Evolutionary conservation across 192 early-diverging fungal species (phyloP), one percentile per base, ranked within the genome.

Genomic region (Chytriomyces sp.): DNA sequence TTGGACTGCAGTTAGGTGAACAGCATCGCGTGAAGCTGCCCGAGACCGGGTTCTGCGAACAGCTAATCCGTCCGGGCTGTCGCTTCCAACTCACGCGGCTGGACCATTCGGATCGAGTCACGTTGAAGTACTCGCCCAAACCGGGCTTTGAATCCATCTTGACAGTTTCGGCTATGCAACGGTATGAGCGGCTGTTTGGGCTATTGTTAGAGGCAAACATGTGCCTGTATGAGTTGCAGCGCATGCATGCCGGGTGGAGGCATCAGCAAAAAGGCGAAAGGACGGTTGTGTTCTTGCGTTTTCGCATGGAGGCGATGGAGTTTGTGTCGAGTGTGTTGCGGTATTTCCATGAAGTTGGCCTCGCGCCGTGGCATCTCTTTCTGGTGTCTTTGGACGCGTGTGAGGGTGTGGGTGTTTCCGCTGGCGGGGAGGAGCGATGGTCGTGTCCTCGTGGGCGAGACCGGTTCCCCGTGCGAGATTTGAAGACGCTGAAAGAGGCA

Each of bases 331-430:
- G 40, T 19, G 5, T 70, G 2, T 56, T 55, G 14, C 54, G 38
- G 14, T 70, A 70, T 39, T 70, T 70, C 33, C 68, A 70, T 22
- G 68, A 70, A 59, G 34, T 59, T 22, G 68, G 52, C 5, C 38
- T 70, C 14, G 19, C 38, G 14, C 68, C 68, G 17, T 70, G 68
- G 68, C 54, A 44, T 8, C 22, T 6, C 2, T 70, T 70, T 33
- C 36, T 62, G 32, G 38, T 34, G 7, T n/a, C 14, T 49, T 19
- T 59, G 28, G 31, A 7, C 28, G 14, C 25, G 8, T 25, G 57
- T 39, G 56, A 41, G 26, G 30, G 19, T n/a, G 26, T 22, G 25
- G 25, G 8, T 10, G 53, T 26, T 22, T 57, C 33, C 31, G 52
- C 5, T 26, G 19, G 30, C 7, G 8, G 10, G 53, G 53, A 30